Percentiles rank a stretch among this genome's conserved stretches.
Conservation (phyloP, 768 basidiomycete genomes). For the Exsudoporus frostii region DNA sequence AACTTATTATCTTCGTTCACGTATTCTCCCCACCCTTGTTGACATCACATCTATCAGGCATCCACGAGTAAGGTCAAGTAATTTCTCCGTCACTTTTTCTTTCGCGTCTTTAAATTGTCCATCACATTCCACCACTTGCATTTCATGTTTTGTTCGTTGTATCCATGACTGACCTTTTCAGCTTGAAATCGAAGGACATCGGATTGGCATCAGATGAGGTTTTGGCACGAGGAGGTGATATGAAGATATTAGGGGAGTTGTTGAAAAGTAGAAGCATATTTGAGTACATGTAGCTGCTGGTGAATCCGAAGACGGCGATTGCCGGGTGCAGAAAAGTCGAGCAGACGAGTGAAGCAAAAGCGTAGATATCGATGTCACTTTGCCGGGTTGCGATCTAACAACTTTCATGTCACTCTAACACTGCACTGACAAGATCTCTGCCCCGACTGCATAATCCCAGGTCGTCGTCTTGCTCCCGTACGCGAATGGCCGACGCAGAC, state of each 20-base stretch:
- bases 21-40: slow-evolving; percentile 5
- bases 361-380: slow-evolving; percentile 1
- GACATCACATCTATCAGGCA: slow-evolving; percentile 13
- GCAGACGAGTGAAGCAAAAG: not conserved
- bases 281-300: slow-evolving; percentile 7
- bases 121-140: not conserved
- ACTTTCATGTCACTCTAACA: slow-evolving; percentile 14
- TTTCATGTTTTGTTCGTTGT: slow-evolving; percentile 1
- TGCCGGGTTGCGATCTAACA: not conserved
- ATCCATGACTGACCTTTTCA: slow-evolving; percentile 31
- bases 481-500: slow-evolving; percentile 60
- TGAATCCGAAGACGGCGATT: slow-evolving; percentile 4
- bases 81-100: slow-evolving; percentile 7
- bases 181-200: slow-evolving; percentile 15
- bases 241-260: not conserved
- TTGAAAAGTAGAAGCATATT: slow-evolving; percentile 7
- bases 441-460: not conserved
- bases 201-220: not conserved
- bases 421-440: not conserved
- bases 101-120: not conserved
- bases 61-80: slow-evolving; percentile 28
- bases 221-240: slow-evolving; percentile 1
- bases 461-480: not conserved
- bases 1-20: slow-evolving; percentile 28
- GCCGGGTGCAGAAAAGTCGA: not conserved